A percentile compares a stretch with the other conserved stretches of the same genome.
These are phyloP conservation scores for Fusarium euwallaceae DNA, from an alignment of 2,329 filamentous ascomycete genomes.

Conservation along the genomic window DNA sequence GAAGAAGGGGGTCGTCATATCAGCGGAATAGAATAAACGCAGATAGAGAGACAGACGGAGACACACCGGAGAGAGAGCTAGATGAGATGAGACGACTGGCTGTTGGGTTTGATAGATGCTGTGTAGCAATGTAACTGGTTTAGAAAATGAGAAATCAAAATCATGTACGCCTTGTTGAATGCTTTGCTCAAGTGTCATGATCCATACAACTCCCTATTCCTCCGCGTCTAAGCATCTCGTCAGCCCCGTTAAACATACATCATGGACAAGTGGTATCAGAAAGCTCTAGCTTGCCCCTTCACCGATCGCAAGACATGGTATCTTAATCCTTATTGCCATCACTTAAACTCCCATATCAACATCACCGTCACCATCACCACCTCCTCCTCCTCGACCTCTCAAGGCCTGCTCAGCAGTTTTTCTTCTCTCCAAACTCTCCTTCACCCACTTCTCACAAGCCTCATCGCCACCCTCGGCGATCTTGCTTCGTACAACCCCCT, in stretches of 20 bases:
- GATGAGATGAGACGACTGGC: slow-evolving; percentile 2
- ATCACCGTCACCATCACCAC: slow-evolving; percentile 54
- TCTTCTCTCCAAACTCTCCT: slow-evolving; percentile 73
- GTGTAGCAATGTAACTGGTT: slow-evolving; percentile 29
- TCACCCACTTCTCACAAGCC: slow-evolving; percentile 80
- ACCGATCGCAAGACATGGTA: slow-evolving; percentile 17
- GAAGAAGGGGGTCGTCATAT: background rate
- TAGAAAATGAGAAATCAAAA: slow-evolving; percentile 16
- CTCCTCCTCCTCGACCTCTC: slow-evolving; percentile 50
- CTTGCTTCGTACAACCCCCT: slow-evolving; percentile 84
- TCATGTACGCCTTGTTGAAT: background rate
- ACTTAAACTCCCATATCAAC: slow-evolving; percentile 56
- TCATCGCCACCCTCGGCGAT: slow-evolving; percentile 72
- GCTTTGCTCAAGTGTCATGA: background rate
- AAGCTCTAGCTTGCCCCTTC: slow-evolving; percentile 4
- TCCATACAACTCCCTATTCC: background rate
- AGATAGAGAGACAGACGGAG: background rate
- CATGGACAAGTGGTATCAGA: slow-evolving; percentile 21
- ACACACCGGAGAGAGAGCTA: background rate
- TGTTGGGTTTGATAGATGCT: slow-evolving; percentile 21
- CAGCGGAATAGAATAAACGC: background rate
- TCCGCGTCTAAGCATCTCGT: slow-evolving; percentile 4
- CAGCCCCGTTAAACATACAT: slow-evolving; percentile 1
- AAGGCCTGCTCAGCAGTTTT: slow-evolving; percentile 54
- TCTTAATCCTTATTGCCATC: slow-evolving; percentile 16